Percentiles rank a stretch among this genome's conserved stretches.
These are phyloP conservation scores for Xylaria sp. DNA, from an alignment of 2,329 filamentous ascomycete genomes.

Conservation along the genomic window DNA sequence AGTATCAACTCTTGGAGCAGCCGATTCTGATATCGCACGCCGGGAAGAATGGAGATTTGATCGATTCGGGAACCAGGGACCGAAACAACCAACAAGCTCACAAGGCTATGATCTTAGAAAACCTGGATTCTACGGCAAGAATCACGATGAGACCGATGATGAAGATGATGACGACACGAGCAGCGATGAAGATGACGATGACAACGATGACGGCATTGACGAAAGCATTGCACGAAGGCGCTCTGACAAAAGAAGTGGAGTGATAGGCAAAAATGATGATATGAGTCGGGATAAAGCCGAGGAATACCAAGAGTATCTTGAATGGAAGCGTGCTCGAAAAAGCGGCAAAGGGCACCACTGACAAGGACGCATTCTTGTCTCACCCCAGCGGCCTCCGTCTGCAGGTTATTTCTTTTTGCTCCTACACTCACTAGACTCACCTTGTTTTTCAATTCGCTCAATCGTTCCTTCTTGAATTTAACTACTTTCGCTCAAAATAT, in stretches of 20 bases:
- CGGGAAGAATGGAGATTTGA: slow-evolving; percentile 29
- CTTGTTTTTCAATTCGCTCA: not conserved
- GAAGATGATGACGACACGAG: slow-evolving; percentile 3
- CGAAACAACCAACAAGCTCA: not conserved
- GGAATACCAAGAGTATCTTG: slow-evolving; percentile 17
- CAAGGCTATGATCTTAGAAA: slow-evolving; percentile 6
- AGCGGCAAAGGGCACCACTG: slow-evolving; percentile 5
- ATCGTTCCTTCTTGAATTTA: not conserved
- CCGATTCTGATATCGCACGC: slow-evolving; percentile 24
- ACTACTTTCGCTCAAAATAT: not conserved
- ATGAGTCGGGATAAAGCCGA: not conserved
- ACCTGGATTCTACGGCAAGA: not conserved
- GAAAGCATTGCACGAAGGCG: not conserved
- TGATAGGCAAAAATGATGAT: not conserved
- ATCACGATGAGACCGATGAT: not conserved
- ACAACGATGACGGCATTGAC: not conserved
- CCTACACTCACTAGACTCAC: not conserved
- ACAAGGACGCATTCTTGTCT: not conserved
- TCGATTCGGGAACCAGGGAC: slow-evolving; percentile 3
- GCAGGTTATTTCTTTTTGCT: no score
- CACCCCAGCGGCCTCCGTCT: no score
- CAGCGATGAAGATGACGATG: not conserved
- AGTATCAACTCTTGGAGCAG: slow-evolving; percentile 20
- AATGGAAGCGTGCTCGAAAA: slow-evolving; percentile 12
- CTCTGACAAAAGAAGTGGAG: not conserved